Percentiles rank a stretch among this genome's conserved stretches.
These are phyloP conservation scores for Parathielavia appendiculata DNA, from an alignment of 495 filamentous ascomycete genomes.

Conservation along the genomic window DNA sequence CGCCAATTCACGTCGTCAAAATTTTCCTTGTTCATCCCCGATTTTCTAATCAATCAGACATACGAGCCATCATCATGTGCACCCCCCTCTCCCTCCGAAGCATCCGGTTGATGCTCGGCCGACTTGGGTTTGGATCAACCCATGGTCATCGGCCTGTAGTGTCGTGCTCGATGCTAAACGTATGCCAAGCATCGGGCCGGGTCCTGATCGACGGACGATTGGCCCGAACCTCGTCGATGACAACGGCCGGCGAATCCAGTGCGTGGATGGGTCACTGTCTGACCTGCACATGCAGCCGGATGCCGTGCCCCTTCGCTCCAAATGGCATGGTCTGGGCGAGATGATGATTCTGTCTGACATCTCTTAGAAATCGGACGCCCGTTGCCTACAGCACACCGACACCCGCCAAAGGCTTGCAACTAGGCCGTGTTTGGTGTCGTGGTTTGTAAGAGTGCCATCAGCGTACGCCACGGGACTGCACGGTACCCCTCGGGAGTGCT, in stretches of 20 bases:
- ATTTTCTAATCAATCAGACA: neutral
- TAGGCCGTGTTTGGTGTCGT: neutral
- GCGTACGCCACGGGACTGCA: neutral
- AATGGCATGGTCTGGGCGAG: too few relatives aligned
- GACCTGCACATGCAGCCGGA: neutral
- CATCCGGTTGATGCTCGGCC: neutral
- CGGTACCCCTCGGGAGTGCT: neutral
- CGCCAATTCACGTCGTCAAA: neutral
- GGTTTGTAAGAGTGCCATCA: neutral
- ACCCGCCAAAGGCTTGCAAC: neutral
- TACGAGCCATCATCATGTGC: neutral
- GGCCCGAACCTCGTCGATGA: neutral
- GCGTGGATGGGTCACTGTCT: too few relatives aligned
- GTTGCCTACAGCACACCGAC: neutral
- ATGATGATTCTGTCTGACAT: neutral
- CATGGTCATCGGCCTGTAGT: neutral
- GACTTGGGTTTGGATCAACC: neutral
- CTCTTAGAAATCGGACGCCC: neutral
- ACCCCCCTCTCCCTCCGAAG: neutral
- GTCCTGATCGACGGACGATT: neutral
- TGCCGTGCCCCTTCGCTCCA: too few relatives aligned
- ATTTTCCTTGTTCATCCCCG: neutral
- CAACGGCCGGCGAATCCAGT: too few relatives aligned
- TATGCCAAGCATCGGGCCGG: conserved; percentile 10
- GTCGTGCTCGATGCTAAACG: conserved; percentile 3